Evolutionary conservation across 139 green algal genomes (phyloP).

Genomic region (Picochlorum sp.): DNA sequence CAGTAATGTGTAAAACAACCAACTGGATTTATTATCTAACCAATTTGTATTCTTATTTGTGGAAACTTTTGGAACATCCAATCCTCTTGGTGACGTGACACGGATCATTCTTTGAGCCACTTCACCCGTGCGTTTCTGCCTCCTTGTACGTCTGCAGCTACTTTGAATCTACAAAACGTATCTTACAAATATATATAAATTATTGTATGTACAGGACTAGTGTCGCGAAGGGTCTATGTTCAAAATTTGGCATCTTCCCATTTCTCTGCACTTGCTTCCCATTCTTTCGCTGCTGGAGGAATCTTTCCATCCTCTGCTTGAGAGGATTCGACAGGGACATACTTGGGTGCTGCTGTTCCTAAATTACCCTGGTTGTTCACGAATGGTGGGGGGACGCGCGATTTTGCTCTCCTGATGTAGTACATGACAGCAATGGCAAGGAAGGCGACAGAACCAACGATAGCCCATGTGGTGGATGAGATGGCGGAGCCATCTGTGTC

Average conservation of each 20-base stretch:
- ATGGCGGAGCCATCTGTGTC: not conserved
- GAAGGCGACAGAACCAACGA: too few relatives aligned
- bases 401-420: too few relatives aligned
- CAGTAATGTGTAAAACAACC: conserved; percentile 68
- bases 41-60: conserved; percentile 35
- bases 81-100: conserved; percentile 1
- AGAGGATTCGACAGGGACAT: not conserved
- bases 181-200: too few relatives aligned
- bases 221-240: too few relatives aligned
- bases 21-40: conserved; percentile 38
- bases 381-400: not conserved
- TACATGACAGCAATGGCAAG: too few relatives aligned
- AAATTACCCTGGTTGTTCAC: not conserved
- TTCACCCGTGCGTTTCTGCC: not conserved
- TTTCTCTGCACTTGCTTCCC: not conserved
- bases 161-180: too few relatives aligned
- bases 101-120: not conserved
- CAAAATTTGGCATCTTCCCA: not conserved
- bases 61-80: not conserved
- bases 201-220: too few relatives aligned
- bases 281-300: conserved; percentile 1
- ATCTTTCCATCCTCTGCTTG: not conserved
- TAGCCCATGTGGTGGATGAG: too few relatives aligned
- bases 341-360: not conserved
- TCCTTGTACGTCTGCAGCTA: not conserved